Conservation (phyloP, 805 yeast species). For the Saturnispora besseyi region DNA sequence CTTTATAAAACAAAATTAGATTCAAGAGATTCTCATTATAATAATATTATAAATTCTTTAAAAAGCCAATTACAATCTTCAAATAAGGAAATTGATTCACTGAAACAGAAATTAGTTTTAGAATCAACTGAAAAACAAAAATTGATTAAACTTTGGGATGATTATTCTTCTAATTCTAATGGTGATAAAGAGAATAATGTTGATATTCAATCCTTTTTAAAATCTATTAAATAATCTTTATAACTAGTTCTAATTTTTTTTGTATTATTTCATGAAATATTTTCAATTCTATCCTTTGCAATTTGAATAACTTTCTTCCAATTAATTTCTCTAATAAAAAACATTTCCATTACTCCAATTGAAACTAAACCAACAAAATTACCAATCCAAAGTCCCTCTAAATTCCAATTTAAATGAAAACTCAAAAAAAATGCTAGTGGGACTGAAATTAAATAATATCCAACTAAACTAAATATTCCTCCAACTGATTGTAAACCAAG, state of each 20-base stretch:
- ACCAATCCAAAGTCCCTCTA: constrained; percentile 70
- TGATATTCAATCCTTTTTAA: constrained; percentile 8
- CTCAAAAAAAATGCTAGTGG: constrained; percentile 60
- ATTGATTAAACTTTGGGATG: constrained; percentile 39
- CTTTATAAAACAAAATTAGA: constrained; percentile 48
- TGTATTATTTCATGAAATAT: neutral
- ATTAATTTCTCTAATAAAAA: constrained; percentile 38
- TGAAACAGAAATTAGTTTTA: constrained; percentile 37
- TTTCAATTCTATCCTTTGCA: constrained; percentile 3
- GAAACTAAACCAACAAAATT: constrained; percentile 54
- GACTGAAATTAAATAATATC: constrained; percentile 62
- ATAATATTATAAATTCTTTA: constrained; percentile 16
- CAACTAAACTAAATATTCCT: constrained; percentile 56
- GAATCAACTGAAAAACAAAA: constrained; percentile 54
- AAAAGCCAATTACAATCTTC: constrained; percentile 24
- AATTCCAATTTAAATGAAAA: constrained; percentile 35
- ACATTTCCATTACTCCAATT: constrained; percentile 41
- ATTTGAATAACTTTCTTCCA: constrained; percentile 40
- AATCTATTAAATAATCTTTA: neutral
- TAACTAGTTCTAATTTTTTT: neutral
- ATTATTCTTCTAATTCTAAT: constrained; percentile 18
- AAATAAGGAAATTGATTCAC: constrained; percentile 42
- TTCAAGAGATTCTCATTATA: constrained; percentile 27
- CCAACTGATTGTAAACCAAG: constrained; percentile 72
- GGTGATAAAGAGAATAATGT: constrained; percentile 15